Base-by-base conservation (phyloP, 805 yeast genomes). In the Tetrapisispora nanseiensis region DNA sequence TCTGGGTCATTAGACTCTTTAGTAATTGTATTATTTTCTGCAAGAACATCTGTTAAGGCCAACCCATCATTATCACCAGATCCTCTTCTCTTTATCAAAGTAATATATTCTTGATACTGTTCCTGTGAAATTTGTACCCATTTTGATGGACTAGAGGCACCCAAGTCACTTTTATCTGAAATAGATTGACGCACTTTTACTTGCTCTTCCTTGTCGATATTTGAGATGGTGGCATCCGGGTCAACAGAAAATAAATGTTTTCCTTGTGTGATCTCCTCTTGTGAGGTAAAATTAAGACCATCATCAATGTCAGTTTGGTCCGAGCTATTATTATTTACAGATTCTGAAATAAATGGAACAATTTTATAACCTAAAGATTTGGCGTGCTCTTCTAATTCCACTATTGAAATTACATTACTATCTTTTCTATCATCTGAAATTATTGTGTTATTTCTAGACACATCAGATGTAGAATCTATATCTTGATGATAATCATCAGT, bases 281-380 rank as follows among this genome's bases (percentile, higher is more conserved):
- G 18, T 2, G 28, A 36, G 8, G 9, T 34, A 18, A 38, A 33
- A n/a, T 24, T 20, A 12, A 44, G 42, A 22, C 23, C 34, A 2
- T 40, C 40, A 11, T 20, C 43, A 15, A 21, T 13, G 15, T 22
- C 37, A n/a, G 4, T 29, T 11, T n/a, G n/a, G n/a, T 6, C 19
- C 10, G 18, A n/a, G 13, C 7, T 29, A 6, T n/a, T 29, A 3
- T 29, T n/a, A 5, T n/a, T 4, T 10, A 31, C 19, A 10, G 34
- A 37, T 22, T 41, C 33, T 15, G 18, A 6, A 23, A n/a, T 22
- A 2, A 24, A 15, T 3, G 48, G 30, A 15, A 54, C 49, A 20
- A 56, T 18, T 9, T 19, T 36, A 37, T 44, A 50, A 8, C 59
- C 58, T 6, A 47, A 18, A 2, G 13, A 15, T 15, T 33, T 41